These are phyloP conservation scores for Blastomyces gilchristii DNA, from an alignment of 2,329 filamentous ascomycete genomes.

Conservation along the genomic window DNA sequence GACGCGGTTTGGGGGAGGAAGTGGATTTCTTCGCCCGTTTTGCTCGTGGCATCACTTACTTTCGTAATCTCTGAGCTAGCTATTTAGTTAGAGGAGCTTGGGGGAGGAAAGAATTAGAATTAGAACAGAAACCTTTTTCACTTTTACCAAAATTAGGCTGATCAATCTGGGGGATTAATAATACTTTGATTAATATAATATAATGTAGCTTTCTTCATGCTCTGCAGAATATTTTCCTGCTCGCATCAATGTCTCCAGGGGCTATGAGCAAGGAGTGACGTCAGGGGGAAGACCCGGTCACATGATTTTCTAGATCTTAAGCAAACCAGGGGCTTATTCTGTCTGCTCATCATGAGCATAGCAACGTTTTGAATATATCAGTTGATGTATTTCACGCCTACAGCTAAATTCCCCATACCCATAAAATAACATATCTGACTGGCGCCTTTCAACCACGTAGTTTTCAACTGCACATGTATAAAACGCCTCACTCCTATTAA, in stretches of 20 bases:
- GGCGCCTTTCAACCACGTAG: neutral
- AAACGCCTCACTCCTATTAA: neutral
- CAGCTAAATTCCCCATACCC: neutral
- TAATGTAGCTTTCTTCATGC: too few relatives aligned
- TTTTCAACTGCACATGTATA: too few relatives aligned
- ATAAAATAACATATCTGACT: neutral
- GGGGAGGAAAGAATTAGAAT: too few relatives aligned
- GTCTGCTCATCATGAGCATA: neutral
- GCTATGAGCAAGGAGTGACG: neutral
- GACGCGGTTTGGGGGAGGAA: neutral
- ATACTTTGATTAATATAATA: too few relatives aligned
- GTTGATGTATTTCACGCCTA: neutral
- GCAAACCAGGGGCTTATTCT: too few relatives aligned
- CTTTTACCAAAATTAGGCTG: too few relatives aligned
- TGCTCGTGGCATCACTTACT: neutral
- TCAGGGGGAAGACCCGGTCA: neutral
- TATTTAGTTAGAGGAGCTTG: too few relatives aligned
- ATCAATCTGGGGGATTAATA: too few relatives aligned
- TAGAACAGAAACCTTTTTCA: too few relatives aligned
- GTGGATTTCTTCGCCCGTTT: conserved; percentile 1
- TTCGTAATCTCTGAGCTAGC: neutral
- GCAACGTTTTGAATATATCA: neutral
- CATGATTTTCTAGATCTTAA: neutral
- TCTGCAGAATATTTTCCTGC: too few relatives aligned
- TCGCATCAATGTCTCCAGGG: too few relatives aligned